Base-by-base conservation (phyloP, 2,329 filamentous ascomycete genomes). In the Geosmithia putterillii region DNA sequence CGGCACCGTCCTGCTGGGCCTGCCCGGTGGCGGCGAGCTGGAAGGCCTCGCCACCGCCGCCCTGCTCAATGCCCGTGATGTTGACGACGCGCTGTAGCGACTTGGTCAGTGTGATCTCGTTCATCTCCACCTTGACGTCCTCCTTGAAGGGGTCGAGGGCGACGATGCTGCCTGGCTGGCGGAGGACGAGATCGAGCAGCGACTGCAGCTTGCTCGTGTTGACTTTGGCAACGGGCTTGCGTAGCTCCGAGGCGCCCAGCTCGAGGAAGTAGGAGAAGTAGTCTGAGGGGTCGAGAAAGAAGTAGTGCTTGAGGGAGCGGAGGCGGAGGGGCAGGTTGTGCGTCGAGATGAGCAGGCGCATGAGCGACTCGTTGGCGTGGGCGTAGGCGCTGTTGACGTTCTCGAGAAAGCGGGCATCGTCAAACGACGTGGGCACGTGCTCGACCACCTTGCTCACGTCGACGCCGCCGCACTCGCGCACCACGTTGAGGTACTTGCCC, bases 221-320 rank as follows among this genome's bases (percentile, higher is more conserved):
- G 61, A 96, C 88, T 43, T 75, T 75, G 57, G 87, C 87, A 46
- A 89, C 86, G 25, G 85, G 83, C 58, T 95, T 95, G 54, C 86
- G 84, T 46, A 98, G 72, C 63, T 98, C 92, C 1, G 88, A 89
- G 23, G 84, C 74, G 44, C 87, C 81, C 18, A 98, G 79, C 57
- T 98, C 92, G 46, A 98, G 79, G 60, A 98, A 98, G 63, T 96
- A 94, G 3, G 88, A 88, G 62, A 98, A 96, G 67, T 95, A 98
- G 60, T 98, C 92, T 28, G 92, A 95, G 8, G 89, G 84, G 54
- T 96, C 90, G 48, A 98, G 80, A 70, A 98, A 98, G 69, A 96
- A 98, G 67, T 98, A 98, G 63, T 98, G 92, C 60, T 98, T 98
- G 35, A 98, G 70, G 14, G 90, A 96, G 39, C 83, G 79, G 45